Conservation (phyloP, 306 rosid species). For the Rosa chinensis region DNA sequence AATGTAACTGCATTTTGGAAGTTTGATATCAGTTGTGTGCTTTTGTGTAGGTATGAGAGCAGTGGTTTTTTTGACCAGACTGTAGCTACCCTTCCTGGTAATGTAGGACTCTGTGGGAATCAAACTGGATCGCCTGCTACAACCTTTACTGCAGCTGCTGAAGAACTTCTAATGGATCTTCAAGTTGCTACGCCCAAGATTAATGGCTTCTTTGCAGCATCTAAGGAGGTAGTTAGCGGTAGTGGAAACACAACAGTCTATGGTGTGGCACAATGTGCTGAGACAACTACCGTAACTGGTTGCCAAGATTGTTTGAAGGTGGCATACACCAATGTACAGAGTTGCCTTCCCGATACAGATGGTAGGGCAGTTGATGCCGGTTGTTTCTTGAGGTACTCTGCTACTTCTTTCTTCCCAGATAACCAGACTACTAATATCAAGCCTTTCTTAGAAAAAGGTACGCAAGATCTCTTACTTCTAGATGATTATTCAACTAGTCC, state of each 20-base stretch:
- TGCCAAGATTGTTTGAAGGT: slow-evolving; percentile 48
- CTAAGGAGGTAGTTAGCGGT: slow-evolving; percentile 10
- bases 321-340: slow-evolving; percentile 35
- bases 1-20: background rate
- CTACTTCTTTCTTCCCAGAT: slow-evolving; percentile 47
- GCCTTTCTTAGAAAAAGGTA: slow-evolving; percentile 40
- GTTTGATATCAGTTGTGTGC: background rate
- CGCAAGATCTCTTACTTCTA: background rate
- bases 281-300: slow-evolving; percentile 26
- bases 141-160: slow-evolving; percentile 25
- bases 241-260: slow-evolving; percentile 35
- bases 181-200: slow-evolving; percentile 32
- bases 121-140: slow-evolving; percentile 6
- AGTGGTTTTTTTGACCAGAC: slow-evolving; percentile 36
- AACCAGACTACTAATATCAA: slow-evolving; percentile 44
- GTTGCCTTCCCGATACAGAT: slow-evolving; percentile 44
- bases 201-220: slow-evolving; percentile 50
- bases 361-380: slow-evolving; percentile 63
- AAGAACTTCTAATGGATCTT: slow-evolving; percentile 29
- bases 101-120: slow-evolving; percentile 32
- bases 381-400: slow-evolving; percentile 61
- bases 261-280: slow-evolving; percentile 64
- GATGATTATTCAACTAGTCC: background rate
- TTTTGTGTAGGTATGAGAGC: slow-evolving; percentile 41
- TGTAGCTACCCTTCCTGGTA: slow-evolving; percentile 24